Conservation (phyloP, 768 basidiomycete species). For the Hericium coralloides region DNA sequence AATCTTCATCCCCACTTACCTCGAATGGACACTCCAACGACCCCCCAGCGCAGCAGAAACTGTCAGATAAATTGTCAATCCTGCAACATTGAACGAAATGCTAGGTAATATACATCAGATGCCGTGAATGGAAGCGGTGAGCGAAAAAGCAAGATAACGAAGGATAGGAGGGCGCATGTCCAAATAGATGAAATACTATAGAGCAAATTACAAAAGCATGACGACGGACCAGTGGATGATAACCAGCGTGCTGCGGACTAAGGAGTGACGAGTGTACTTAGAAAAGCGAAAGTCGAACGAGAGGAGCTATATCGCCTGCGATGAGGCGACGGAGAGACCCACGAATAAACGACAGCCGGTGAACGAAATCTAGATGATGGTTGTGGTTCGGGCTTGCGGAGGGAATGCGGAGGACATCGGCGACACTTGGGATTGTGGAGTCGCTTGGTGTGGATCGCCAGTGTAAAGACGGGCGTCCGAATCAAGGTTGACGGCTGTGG, state of each 20-base stretch:
- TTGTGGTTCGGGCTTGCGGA: conserved; percentile 19
- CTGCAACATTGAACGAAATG: conserved; percentile 1
- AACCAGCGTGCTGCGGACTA: not conserved
- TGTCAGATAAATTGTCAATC: not conserved
- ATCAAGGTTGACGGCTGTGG: conserved; percentile 15
- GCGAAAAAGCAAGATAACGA: conserved; percentile 1
- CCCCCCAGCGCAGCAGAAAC: too few species aligned
- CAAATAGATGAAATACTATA: conserved; percentile 5
- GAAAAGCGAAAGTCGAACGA: not conserved
- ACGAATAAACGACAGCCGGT: not conserved
- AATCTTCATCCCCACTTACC: too few species aligned
- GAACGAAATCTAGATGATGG: conserved; percentile 7
- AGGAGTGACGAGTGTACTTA: not conserved
- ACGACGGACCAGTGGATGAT: conserved; percentile 1
- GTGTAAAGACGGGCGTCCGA: not conserved
- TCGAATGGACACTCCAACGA: too few species aligned
- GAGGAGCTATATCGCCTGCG: not conserved
- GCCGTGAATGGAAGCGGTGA: conserved; percentile 6
- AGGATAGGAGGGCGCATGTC: not conserved
- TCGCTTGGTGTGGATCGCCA: conserved; percentile 28
- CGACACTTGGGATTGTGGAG: conserved; percentile 44
- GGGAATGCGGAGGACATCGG: conserved; percentile 86
- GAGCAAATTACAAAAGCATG: conserved; percentile 1
- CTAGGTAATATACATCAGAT: conserved; percentile 15
- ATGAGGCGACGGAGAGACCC: not conserved